Conservation (phyloP, 2,329 filamentous ascomycete species). For the Pyricularia sp. region DNA sequence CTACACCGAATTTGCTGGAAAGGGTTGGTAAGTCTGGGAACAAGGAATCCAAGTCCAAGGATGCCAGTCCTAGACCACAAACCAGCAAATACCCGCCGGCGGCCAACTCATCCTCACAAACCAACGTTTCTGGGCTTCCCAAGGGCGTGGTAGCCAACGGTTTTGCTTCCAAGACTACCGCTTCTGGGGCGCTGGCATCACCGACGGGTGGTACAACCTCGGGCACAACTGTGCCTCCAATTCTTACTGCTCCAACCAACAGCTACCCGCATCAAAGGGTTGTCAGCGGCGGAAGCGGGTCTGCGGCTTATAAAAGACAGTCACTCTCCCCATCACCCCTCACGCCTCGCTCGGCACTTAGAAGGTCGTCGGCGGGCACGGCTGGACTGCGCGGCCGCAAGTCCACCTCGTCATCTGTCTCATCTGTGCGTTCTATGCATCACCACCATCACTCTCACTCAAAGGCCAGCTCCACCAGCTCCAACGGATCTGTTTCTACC, state of each 20-base stretch:
- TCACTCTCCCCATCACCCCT: slow-evolving; percentile 80
- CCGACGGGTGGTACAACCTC: not conserved
- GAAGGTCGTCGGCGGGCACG: slow-evolving; percentile 71
- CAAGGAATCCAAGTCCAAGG: slow-evolving; percentile 34
- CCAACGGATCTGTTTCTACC: slow-evolving; percentile 61
- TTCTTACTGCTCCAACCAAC: not conserved
- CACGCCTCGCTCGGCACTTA: slow-evolving; percentile 78
- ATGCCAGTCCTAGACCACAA: slow-evolving; percentile 48
- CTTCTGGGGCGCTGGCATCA: slow-evolving; percentile 8
- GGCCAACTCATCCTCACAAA: slow-evolving; percentile 21
- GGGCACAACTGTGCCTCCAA: not conserved
- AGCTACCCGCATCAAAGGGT: slow-evolving; percentile 5
- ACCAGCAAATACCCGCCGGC: slow-evolving; percentile 43
- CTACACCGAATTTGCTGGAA: slow-evolving; percentile 48
- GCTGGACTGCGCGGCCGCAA: slow-evolving; percentile 81
- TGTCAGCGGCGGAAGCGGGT: slow-evolving; percentile 8
- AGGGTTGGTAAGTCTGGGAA: slow-evolving; percentile 40
- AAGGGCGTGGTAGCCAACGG: slow-evolving; percentile 44
- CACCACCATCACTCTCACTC: slow-evolving; percentile 81
- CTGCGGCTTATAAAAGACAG: slow-evolving; percentile 54
- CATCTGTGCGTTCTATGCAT: slow-evolving; percentile 84
- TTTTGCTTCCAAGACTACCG: slow-evolving; percentile 23
- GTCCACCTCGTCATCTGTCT: slow-evolving; percentile 91
- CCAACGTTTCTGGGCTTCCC: slow-evolving; percentile 34
- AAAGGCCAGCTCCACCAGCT: slow-evolving; percentile 90